Base-by-base conservation (phyloP, 2,329 filamentous ascomycete species). In the Paecilomyces fulvus region DNA sequence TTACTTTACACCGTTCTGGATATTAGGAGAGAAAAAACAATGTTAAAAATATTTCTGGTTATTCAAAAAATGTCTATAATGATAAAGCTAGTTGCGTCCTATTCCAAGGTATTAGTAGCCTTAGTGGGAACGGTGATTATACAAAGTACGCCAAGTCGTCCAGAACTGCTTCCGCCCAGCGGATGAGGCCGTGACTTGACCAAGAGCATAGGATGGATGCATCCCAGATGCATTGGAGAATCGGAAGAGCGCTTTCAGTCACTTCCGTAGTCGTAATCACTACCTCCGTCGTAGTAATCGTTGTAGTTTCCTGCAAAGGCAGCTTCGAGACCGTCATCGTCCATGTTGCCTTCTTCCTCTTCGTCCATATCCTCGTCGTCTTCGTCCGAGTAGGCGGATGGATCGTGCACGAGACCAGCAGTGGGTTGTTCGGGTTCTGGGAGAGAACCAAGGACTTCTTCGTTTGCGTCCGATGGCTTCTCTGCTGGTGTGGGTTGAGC, bases 251-350 rank as follows among this genome's bases (percentile, higher is more conserved):
- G 8, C 14, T 20, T 8, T 49, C 48, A 66, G 58, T 71, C 65
- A 59, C 64, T 67, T 55, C 67, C 66, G 55, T 72, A 68, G 49
- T 73, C 71, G 53, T 72, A 68, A 49, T 73, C 71, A 54, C 66
- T 68, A n/a, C 60, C 67, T 25, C 69, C 67, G 51, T 67, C 63
- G 25, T 70, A 66, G 53, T 69, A 66, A 55, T 67, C 62, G 11
- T 61, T 61, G 49, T 73, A 75, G 7, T 65, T 64, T 9, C 72
- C 72, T 23, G 71, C 67, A 61, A 75, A 72, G 6, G 72, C 68
- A 43, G 65, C 70, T 6, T 73, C 68, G 31, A 73, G 50, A 17
- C 65, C 65, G 55, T 69, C 69, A 2, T 70, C 65, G 9, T 65
- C 66, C 0, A 68, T 71, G 21, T 70, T 68, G 1, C 70, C 67